Conservation (phyloP, 495 filamentous ascomycete species). For the Corynascus novoguineensis region DNA sequence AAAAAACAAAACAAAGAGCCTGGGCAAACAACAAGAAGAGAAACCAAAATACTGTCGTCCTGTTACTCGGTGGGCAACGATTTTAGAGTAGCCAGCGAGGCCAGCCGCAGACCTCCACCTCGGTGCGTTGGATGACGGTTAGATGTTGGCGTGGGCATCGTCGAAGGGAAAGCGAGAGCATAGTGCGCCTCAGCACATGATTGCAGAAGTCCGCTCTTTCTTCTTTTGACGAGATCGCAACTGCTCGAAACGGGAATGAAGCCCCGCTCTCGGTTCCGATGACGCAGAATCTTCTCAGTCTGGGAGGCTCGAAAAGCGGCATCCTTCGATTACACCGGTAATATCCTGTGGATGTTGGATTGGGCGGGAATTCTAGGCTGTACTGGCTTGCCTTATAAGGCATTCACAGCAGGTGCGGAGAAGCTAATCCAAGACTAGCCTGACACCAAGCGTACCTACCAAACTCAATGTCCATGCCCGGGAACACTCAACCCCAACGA, state of each 20-base stretch:
- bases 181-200: not conserved
- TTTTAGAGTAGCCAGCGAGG: not conserved
- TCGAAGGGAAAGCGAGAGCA: not conserved
- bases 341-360: too few relatives aligned
- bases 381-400: too few relatives aligned
- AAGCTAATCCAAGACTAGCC: not conserved
- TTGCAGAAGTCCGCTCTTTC: not conserved
- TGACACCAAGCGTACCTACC: too few relatives aligned
- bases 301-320: too few relatives aligned
- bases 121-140: not conserved
- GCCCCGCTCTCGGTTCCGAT: not conserved
- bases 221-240: not conserved
- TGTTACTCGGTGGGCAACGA: not conserved
- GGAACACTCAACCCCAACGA: too few relatives aligned
- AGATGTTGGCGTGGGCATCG: not conserved
- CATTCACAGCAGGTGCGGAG: not conserved
- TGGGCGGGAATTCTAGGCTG: too few relatives aligned
- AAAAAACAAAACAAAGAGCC: not conserved
- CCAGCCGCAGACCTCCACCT: not conserved
- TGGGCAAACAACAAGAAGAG: constrained; percentile 4
- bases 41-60: constrained; percentile 7
- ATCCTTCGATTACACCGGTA: too few relatives aligned
- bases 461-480: too few relatives aligned
- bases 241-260: not conserved
- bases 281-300: too few relatives aligned